These are phyloP conservation scores for Exsudoporus frostii DNA, from an alignment of 768 basidiomycete genomes.

Conservation along the genomic window DNA sequence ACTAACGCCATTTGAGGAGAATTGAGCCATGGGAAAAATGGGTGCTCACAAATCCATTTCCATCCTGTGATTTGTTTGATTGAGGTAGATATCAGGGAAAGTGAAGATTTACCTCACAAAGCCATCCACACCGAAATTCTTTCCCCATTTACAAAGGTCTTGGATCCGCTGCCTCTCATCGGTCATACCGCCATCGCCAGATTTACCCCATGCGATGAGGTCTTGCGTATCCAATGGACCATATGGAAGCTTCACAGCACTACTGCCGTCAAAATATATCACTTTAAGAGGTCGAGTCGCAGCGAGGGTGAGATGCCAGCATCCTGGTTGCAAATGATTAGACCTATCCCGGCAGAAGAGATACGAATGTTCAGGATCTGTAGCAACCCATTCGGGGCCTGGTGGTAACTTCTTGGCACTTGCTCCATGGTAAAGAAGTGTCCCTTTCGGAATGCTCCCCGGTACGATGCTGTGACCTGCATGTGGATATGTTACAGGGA, in stretches of 20 bases:
- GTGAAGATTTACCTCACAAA: constrained; percentile 37
- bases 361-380: constrained; percentile 37
- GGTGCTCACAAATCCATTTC: constrained; percentile 32
- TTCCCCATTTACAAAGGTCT: constrained; percentile 45
- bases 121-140: constrained; percentile 40
- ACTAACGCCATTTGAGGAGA: constrained; percentile 13
- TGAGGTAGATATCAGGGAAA: background rate
- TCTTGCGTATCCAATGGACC: constrained; percentile 49
- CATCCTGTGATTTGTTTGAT: constrained; percentile 18
- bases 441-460: constrained; percentile 34
- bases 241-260: constrained; percentile 40
- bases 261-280: constrained; percentile 52
- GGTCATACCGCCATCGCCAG: constrained; percentile 11
- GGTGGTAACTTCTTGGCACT: constrained; percentile 21
- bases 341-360: constrained; percentile 32
- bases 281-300: constrained; percentile 37
- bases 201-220: constrained; percentile 40
- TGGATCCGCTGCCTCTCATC: constrained; percentile 36
- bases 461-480: constrained; percentile 29
- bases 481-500: constrained; percentile 10
- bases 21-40: background rate
- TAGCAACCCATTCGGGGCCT: constrained; percentile 33
- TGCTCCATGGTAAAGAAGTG: constrained; percentile 36
- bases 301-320: constrained; percentile 18
- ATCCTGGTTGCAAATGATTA: background rate